phyloP scores from a whole-genome alignment of 2,329 filamentous ascomycete genomes.

The Fusarium sp. region DNA sequence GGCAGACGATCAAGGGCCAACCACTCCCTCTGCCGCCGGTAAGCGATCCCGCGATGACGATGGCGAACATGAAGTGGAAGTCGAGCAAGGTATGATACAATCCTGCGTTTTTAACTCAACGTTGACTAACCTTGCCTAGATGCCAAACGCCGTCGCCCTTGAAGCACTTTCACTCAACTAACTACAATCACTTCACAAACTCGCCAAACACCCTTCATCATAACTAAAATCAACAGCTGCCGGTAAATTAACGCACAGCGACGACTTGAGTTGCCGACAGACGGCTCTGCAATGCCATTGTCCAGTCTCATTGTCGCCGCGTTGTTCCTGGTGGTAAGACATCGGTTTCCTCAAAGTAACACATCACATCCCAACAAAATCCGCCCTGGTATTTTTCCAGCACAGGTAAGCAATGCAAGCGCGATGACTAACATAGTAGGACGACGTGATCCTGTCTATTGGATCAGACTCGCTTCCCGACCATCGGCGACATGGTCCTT shows the following conservation, averaged over 20 bases:
- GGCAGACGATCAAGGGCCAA: slow-evolving; percentile 34
- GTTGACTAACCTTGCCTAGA: slow-evolving; percentile 53
- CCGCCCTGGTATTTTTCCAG: not conserved
- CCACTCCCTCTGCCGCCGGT: slow-evolving; percentile 37
- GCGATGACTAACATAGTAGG: slow-evolving; percentile 38
- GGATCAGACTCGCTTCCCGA: not conserved
- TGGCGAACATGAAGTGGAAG: slow-evolving; percentile 48
- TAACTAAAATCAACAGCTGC: slow-evolving; percentile 22
- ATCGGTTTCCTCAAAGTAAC: slow-evolving; percentile 11
- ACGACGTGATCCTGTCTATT: slow-evolving; percentile 11
- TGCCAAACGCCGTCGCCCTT: slow-evolving; percentile 63
- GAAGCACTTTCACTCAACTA: slow-evolving; percentile 34
- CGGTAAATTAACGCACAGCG: slow-evolving; percentile 7
- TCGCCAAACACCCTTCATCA: slow-evolving; percentile 8
- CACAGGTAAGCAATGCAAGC: slow-evolving; percentile 32
- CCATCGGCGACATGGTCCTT: slow-evolving; percentile 15
- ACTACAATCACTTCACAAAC: slow-evolving; percentile 23
- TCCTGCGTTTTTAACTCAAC: not conserved
- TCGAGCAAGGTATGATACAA: slow-evolving; percentile 47
- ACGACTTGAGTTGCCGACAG: not conserved
- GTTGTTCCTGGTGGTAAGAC: slow-evolving; percentile 42
- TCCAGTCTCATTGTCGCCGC: slow-evolving; percentile 8
- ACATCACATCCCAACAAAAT: slow-evolving; percentile 1
- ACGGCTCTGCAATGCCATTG: not conserved
- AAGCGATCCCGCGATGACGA: slow-evolving; percentile 47